These are phyloP conservation scores for Samsoniella hepiali DNA, from an alignment of 2,329 filamentous ascomycete genomes.

Conservation along the genomic window DNA sequence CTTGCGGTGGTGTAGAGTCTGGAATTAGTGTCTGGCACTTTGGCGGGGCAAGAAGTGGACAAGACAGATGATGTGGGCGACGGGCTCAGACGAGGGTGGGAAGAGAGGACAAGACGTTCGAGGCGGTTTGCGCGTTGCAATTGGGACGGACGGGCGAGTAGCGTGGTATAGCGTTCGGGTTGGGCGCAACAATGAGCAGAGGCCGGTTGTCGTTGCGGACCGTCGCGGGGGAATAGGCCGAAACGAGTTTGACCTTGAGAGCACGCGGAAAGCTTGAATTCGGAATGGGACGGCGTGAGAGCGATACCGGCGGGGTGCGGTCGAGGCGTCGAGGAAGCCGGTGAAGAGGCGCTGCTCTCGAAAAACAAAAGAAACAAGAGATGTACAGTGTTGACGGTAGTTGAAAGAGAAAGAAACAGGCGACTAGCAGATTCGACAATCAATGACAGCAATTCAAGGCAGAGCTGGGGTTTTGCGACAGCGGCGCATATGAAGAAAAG, in stretches of 20 bases:
- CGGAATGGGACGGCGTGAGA: slow-evolving; percentile 6
- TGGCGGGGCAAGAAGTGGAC: slow-evolving; percentile 17
- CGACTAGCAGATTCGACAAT: neutral
- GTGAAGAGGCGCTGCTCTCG: neutral
- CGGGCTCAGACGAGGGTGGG: neutral
- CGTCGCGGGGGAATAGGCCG: slow-evolving; percentile 5
- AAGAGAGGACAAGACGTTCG: neutral
- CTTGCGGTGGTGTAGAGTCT: slow-evolving; percentile 11
- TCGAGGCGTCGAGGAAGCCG: neutral
- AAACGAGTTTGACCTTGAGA: slow-evolving; percentile 13
- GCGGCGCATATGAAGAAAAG: neutral
- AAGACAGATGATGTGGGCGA: slow-evolving; percentile 7
- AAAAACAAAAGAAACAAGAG: neutral
- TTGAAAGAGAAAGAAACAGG: slow-evolving; percentile 2
- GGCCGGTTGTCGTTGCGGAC: slow-evolving; percentile 1
- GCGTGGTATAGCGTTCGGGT: neutral
- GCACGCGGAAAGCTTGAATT: slow-evolving; percentile 6
- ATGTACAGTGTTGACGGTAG: neutral
- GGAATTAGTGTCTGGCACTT: slow-evolving; percentile 8
- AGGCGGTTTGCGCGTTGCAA: neutral
- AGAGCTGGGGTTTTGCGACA: slow-evolving; percentile 1
- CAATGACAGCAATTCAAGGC: slow-evolving; percentile 2
- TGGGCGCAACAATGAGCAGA: neutral
- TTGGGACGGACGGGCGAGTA: neutral
- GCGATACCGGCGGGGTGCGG: slow-evolving; percentile 11